Conservation (phyloP, 805 yeast species). For the Pichia phayaonensis region DNA sequence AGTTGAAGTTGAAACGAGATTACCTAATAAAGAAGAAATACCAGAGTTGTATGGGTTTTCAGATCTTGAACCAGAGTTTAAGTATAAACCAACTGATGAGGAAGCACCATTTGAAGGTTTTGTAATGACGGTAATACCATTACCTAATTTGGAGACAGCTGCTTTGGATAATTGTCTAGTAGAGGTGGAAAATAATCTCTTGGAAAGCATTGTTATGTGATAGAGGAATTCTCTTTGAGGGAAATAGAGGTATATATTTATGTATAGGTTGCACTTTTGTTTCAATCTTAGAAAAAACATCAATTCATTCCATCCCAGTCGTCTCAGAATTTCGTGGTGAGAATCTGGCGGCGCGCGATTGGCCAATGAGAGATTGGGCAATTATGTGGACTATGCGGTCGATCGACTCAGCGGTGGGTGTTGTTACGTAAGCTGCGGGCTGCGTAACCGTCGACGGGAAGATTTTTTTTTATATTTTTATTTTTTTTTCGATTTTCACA, state of each 20-base stretch:
- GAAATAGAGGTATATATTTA: no score
- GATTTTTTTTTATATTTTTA: no score
- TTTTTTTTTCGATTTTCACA: no score
- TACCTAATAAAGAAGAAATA: conserved; percentile 58
- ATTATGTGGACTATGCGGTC: neutral
- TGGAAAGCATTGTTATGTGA: conserved; percentile 28
- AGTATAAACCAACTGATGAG: conserved; percentile 61
- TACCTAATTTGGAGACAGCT: conserved; percentile 61
- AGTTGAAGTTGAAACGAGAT: conserved; percentile 35
- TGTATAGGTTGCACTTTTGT: no score
- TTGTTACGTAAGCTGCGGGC: neutral
- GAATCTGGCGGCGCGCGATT: neutral
- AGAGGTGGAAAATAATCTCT: conserved; percentile 55
- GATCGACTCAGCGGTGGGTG: neutral
- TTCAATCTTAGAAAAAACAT: no score
- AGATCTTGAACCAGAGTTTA: conserved; percentile 71
- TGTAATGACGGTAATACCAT: conserved; percentile 69
- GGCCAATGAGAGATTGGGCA: neutral
- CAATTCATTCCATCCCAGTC: neutral
- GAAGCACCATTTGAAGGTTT: conserved; percentile 41
- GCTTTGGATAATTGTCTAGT: conserved; percentile 41
- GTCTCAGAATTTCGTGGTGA: neutral
- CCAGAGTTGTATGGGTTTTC: conserved; percentile 82
- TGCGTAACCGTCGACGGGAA: neutral
- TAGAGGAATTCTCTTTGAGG: neutral